These are phyloP conservation scores for Stagonosporopsis vannaccii DNA, from an alignment of 2,329 filamentous ascomycete species.

Conservation along the genomic window DNA sequence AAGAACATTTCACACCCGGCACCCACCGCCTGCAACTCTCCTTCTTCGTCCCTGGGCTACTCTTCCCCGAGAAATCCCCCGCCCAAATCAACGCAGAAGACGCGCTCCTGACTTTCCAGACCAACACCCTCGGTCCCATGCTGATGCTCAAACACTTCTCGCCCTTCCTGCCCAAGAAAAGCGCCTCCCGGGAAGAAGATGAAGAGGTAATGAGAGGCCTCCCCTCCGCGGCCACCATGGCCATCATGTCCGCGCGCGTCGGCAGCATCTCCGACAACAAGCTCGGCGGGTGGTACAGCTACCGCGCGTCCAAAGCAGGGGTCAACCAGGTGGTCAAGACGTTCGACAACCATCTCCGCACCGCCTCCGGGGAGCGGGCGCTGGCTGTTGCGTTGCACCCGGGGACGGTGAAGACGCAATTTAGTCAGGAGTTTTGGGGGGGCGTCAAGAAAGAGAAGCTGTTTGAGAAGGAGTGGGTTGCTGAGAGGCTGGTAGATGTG, in stretches of 20 bases:
- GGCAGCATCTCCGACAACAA: conserved; percentile 76
- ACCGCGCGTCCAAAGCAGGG: conserved; percentile 77
- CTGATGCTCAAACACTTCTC: conserved; percentile 79
- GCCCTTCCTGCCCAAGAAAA: conserved; percentile 69
- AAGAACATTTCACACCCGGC: conserved; percentile 58
- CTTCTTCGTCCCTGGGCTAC: conserved; percentile 73
- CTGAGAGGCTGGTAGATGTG: conserved; percentile 69
- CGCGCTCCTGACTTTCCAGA: conserved; percentile 72
- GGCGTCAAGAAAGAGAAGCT: conserved; percentile 68
- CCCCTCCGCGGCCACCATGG: conserved; percentile 67
- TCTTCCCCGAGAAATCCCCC: conserved; percentile 76
- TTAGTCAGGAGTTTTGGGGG: conserved; percentile 76
- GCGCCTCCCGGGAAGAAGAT: conserved; percentile 9
- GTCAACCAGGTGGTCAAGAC: conserved; percentile 75
- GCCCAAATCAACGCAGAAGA: conserved; percentile 66
- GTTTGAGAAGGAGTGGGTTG: conserved; percentile 71
- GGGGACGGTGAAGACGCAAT: conserved; percentile 78
- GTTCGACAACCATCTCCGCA: conserved; percentile 71
- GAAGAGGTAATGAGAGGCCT: conserved; percentile 35
- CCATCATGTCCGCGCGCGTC: conserved; percentile 80
- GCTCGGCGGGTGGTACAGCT: conserved; percentile 82
- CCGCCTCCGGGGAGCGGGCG: conserved; percentile 66
- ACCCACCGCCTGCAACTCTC: conserved; percentile 69
- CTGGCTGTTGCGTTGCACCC: conserved; percentile 77
- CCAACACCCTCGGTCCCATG: conserved; percentile 78